Base-by-base conservation (phyloP, 352 stramenopile genomes). In the Phytopythium mirpurense region DNA sequence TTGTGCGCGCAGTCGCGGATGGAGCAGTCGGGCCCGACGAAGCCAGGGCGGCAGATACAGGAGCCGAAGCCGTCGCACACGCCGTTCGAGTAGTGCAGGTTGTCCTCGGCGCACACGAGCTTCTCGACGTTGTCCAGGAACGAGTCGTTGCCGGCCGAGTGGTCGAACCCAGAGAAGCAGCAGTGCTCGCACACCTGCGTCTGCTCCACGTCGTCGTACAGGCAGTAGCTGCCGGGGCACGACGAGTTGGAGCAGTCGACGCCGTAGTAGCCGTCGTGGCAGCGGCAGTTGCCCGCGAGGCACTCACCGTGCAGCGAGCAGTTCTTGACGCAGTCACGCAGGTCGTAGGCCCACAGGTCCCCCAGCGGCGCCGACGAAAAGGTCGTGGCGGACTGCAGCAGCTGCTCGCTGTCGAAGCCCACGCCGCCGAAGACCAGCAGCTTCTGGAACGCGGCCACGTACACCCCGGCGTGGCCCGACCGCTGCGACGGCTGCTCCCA, bases 41-140 rank as follows among this genome's bases (percentile, higher is more conserved):
- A 99, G 7, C 93, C 90, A 29, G 93, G 93, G 15, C 75, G 73
- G 67, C 96, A 99, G 44, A 98, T 96, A 61, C 95, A 98, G 23
- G 80, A 93, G 31, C 95, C 96, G 74, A 98, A 98, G 3, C 96
- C 95, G 63, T 99, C 93, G 65, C 96, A 99, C 38, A 98, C 83
- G 51, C 80, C 96, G 53, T 99, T 92, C 2, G 84, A 96, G 57
- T 96, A 93, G 50, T 96, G 94, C 16, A 85, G 67, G 38, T 96
- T 88, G 45, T 84, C 70, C 0, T 62, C 46, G 0, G 68, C 77
- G 62, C 96, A 99, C 5, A 84, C 77, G 21, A 91, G 75, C 66
- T 98, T 98, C 56, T 90, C 71, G 23, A 98, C 70, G 38, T 96
- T 93, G n/a, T 86, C 72, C 1, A 96, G 65, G 60, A 97, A 97